These are phyloP conservation scores for Ogataea paraovalis DNA, from an alignment of 805 yeast species.

Conservation along the genomic window DNA sequence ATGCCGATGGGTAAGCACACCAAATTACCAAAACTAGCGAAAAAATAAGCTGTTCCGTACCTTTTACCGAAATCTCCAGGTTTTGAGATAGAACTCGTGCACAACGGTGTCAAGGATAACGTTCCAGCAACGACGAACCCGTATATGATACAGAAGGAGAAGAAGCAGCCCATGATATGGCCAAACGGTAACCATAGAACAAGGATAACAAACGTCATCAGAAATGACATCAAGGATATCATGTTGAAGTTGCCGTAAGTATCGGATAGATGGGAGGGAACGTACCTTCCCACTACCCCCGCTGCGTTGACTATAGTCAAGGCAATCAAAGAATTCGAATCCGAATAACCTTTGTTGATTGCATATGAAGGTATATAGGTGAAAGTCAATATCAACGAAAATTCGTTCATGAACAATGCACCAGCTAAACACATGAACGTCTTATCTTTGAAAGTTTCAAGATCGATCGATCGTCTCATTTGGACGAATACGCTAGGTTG, in stretches of 20 bases:
- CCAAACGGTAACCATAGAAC: conserved; percentile 66
- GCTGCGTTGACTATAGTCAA: conserved; percentile 41
- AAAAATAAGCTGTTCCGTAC: conserved; percentile 64
- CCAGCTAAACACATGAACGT: conserved; percentile 37
- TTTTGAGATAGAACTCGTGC: conserved; percentile 62
- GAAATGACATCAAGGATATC: conserved; percentile 33
- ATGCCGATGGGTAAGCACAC: conserved; percentile 45
- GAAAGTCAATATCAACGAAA: conserved; percentile 46
- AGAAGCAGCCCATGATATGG: conserved; percentile 35
- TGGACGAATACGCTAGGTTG: conserved; percentile 10
- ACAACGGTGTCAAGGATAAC: conserved; percentile 62
- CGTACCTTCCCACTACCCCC: conserved; percentile 42
- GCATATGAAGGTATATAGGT: conserved; percentile 61
- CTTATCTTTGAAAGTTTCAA: conserved; percentile 37
- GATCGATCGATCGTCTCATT: conserved; percentile 33
- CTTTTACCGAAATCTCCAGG: conserved; percentile 64
- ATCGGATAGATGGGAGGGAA: conserved; percentile 45
- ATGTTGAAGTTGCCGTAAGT: conserved; percentile 42
- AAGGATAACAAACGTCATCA: conserved; percentile 43
- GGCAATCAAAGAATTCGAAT: conserved; percentile 38
- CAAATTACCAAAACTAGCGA: conserved; percentile 40
- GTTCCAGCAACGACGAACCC: conserved; percentile 64
- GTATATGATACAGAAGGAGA: conserved; percentile 48
- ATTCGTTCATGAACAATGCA: conserved; percentile 47
- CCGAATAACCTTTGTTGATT: conserved; percentile 42